Evolutionary conservation across 768 basidiomycete species (phyloP).

Genomic region (Russula brevipes): DNA sequence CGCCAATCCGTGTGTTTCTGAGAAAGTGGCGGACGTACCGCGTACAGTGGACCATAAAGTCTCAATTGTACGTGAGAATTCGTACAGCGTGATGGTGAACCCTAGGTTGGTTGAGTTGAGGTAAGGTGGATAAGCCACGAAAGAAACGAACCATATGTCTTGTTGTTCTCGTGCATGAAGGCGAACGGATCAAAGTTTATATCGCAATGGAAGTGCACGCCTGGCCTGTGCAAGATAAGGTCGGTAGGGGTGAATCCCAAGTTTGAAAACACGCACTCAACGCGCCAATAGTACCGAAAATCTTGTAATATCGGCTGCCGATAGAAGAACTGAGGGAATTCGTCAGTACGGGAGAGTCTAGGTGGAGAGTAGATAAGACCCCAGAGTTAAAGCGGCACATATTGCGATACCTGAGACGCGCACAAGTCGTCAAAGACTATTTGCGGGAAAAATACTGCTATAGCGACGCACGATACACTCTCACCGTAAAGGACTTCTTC

Average conservation of each 20-base stretch:
- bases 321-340: constrained; percentile 64
- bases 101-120: constrained; percentile 36
- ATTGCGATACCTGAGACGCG: constrained; percentile 38
- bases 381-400: constrained; percentile 55
- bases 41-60: constrained; percentile 73
- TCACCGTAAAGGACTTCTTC: constrained; percentile 17
- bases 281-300: constrained; percentile 87
- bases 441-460: too few relatives aligned
- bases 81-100: constrained; percentile 74
- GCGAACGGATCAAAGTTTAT: constrained; percentile 61
- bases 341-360: background rate
- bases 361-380: constrained; percentile 24
- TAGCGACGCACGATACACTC: constrained; percentile 19
- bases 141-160: constrained; percentile 62
- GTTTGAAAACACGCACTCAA: constrained; percentile 53
- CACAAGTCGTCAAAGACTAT: background rate
- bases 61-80: constrained; percentile 76
- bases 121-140: background rate
- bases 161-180: constrained; percentile 72
- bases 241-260: background rate
- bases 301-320: constrained; percentile 67
- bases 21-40: constrained; percentile 36
- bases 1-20: constrained; percentile 22
- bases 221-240: constrained; percentile 45
- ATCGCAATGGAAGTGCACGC: constrained; percentile 78